phyloP scores from a whole-genome alignment of 2,329 filamentous ascomycete species.

The Coniosporium tulheliwenetii region DNA sequence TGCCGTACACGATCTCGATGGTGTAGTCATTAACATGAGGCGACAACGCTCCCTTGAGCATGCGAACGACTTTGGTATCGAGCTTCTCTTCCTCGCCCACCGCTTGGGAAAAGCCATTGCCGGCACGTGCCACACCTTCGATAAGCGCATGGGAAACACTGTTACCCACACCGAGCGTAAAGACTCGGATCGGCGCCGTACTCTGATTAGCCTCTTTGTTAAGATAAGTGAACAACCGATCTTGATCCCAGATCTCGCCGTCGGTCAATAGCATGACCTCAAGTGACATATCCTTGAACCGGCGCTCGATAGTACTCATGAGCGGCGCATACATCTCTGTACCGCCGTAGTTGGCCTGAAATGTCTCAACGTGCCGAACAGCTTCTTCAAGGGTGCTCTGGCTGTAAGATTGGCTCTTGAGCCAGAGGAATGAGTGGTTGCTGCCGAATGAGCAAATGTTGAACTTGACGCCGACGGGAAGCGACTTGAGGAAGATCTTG shows the following conservation, averaged over 20 bases:
- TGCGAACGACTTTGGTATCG: constrained; percentile 53
- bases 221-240: constrained; percentile 31
- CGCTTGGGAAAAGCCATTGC: constrained; percentile 44
- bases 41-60: constrained; percentile 55
- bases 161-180: constrained; percentile 39
- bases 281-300: constrained; percentile 28
- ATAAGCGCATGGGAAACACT: constrained; percentile 40
- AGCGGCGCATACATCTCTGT: constrained; percentile 37
- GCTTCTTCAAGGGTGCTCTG: constrained; percentile 29
- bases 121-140: constrained; percentile 41
- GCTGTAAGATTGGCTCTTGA: constrained; percentile 29
- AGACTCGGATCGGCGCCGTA: constrained; percentile 34
- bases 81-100: constrained; percentile 49
- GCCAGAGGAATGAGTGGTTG: constrained; percentile 29
- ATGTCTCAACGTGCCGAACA: constrained; percentile 22
- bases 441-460: constrained; percentile 56
- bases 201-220: constrained; percentile 25
- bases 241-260: constrained; percentile 36
- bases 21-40: constrained; percentile 50
- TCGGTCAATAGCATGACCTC: constrained; percentile 43
- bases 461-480: constrained; percentile 49
- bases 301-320: constrained; percentile 28
- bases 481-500: constrained; percentile 48
- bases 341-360: constrained; percentile 34
- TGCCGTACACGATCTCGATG: constrained; percentile 45